These are phyloP conservation scores for Serendipita sp. DNA, from an alignment of 768 basidiomycete genomes.

Conservation along the genomic window DNA sequence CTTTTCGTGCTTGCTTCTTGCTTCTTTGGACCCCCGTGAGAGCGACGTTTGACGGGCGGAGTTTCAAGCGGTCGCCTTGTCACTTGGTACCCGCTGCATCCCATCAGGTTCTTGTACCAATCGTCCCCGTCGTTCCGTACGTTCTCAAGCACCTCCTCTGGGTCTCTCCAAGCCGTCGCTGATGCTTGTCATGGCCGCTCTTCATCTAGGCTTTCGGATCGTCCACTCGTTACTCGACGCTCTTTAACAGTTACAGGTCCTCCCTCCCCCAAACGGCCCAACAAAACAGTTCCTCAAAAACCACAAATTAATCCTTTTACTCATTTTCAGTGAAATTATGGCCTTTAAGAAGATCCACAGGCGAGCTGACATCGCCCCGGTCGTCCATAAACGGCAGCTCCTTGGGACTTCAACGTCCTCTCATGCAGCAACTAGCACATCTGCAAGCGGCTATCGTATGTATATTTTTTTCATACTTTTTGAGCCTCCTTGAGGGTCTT, in stretches of 20 bases:
- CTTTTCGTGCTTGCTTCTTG: not conserved
- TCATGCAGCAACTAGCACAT: not conserved
- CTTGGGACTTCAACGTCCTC: not conserved
- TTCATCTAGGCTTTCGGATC: not conserved
- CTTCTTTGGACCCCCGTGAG: not conserved
- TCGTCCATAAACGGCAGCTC: not conserved
- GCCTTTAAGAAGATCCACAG: not conserved
- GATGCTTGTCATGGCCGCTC: not conserved
- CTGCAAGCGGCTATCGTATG: not conserved
- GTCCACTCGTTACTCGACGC: slow-evolving; percentile 1
- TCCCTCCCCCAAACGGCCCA: not conserved
- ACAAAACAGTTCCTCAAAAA: not conserved
- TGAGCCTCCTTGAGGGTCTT: not conserved
- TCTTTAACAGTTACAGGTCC: not conserved
- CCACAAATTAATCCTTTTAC: not conserved
- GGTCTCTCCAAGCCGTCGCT: not conserved
- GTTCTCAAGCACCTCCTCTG: not conserved
- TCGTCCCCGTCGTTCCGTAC: slow-evolving; percentile 1
- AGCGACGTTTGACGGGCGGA: not conserved
- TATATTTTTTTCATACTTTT: not conserved
- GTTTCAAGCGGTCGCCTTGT: not conserved
- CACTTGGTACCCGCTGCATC: not conserved
- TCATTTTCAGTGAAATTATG: not conserved
- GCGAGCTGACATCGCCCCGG: not conserved
- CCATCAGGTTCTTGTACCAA: not conserved